phyloP scores from a whole-genome alignment of 1,284 basidiomycete species.

The Flammula alnicola region DNA sequence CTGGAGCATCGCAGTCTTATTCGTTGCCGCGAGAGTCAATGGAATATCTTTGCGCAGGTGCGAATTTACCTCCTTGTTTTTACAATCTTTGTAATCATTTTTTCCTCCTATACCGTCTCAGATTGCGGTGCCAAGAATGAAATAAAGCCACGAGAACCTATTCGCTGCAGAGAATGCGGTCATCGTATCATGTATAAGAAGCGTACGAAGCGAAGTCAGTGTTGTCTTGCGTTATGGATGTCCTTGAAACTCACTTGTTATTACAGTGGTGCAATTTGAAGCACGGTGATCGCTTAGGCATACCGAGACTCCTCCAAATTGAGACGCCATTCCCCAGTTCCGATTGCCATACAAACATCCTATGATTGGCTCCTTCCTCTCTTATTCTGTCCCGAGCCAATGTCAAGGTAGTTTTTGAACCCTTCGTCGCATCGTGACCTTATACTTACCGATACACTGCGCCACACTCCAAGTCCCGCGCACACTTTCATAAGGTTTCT shows the following conservation, averaged over 20 bases:
- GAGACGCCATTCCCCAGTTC: too few relatives aligned
- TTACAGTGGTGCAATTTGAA: constrained; percentile 85
- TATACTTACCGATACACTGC: too few relatives aligned
- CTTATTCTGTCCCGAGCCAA: too few relatives aligned
- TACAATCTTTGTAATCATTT: constrained; percentile 3
- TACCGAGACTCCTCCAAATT: too few relatives aligned
- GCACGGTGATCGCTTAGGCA: constrained; percentile 79
- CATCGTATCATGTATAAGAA: constrained; percentile 99
- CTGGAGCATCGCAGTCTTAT: constrained; percentile 11
- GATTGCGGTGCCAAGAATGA: constrained; percentile 95
- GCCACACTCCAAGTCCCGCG: too few relatives aligned
- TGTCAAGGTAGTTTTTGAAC: too few relatives aligned
- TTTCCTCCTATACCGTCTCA: constrained; percentile 36
- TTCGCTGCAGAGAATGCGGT: constrained; percentile 96
- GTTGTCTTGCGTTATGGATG: constrained; percentile 9
- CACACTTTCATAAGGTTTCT: too few relatives aligned
- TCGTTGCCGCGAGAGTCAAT: constrained; percentile 61
- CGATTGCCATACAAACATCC: too few relatives aligned
- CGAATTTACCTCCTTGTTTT: constrained; percentile 24
- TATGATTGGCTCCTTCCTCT: too few relatives aligned
- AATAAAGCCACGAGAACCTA: constrained; percentile 92
- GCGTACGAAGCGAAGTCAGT: constrained; percentile 91
- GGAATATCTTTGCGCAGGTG: constrained; percentile 95
- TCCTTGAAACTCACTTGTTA: constrained; percentile 21
- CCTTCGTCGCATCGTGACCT: too few relatives aligned